These are phyloP conservation scores for Auricularia heimuer DNA, from an alignment of 768 basidiomycete genomes.

Conservation along the genomic window DNA sequence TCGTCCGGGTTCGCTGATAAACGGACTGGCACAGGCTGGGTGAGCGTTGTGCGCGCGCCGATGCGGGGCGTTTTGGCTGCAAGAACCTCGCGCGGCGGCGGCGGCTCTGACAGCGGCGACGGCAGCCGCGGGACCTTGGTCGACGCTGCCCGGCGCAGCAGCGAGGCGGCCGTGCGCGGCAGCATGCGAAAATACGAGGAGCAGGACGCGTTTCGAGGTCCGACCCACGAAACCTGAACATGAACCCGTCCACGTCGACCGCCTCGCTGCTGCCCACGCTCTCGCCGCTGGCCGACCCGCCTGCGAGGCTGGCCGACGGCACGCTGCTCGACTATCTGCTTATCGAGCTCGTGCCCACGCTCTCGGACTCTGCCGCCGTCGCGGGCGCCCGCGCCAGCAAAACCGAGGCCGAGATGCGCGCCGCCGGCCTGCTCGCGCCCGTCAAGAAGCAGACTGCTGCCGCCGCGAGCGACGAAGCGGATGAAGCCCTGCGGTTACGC, in stretches of 20 bases:
- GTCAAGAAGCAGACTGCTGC: conserved; percentile 26
- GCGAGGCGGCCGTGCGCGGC: no score
- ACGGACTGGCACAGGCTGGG: neutral
- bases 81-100: neutral
- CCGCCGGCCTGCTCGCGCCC: conserved; percentile 58
- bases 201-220: no score
- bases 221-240: neutral
- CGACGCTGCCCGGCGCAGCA: neutral
- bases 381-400: conserved; percentile 58
- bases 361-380: conserved; percentile 64
- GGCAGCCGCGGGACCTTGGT: neutral
- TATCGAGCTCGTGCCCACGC: conserved; percentile 66
- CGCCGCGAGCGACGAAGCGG: conserved; percentile 49
- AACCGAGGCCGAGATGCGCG: conserved; percentile 69
- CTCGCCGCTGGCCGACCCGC: conserved; percentile 55
- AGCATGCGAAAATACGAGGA: no score
- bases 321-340: conserved; percentile 78
- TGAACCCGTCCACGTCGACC: conserved; percentile 9
- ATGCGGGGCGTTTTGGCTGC: neutral
- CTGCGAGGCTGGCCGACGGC: conserved; percentile 49
- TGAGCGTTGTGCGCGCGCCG: neutral
- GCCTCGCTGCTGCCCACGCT: conserved; percentile 24
- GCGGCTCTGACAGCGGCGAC: neutral
- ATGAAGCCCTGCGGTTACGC: conserved; percentile 56
- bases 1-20: neutral